These are phyloP conservation scores for Erysimum cheiranthoides DNA, from an alignment of 345 rosid species.

Conservation along the genomic window DNA sequence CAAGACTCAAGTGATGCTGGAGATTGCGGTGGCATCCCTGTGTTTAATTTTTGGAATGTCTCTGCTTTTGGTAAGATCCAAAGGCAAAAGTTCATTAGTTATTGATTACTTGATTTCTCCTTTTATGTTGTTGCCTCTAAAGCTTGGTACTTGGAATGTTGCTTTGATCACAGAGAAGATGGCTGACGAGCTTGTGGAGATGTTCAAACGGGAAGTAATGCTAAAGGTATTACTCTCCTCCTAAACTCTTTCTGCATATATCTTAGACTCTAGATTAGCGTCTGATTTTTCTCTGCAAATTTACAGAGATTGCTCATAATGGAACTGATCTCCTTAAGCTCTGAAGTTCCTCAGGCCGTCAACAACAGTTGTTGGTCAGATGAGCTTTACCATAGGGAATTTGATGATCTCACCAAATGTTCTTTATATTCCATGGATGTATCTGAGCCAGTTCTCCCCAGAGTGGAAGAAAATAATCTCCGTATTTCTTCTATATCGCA, in stretches of 20 bases:
- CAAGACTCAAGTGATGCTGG: slow-evolving; percentile 64
- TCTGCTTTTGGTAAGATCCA: slow-evolving; percentile 61
- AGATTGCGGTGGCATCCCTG: slow-evolving; percentile 78
- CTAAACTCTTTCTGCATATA: neutral
- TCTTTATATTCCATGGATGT: slow-evolving; percentile 57
- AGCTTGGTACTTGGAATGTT: slow-evolving; percentile 19
- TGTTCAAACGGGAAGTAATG: slow-evolving; percentile 72
- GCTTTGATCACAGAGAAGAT: slow-evolving; percentile 61
- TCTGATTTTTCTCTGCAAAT: slow-evolving; percentile 13
- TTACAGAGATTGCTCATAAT: slow-evolving; percentile 64
- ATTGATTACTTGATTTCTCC: neutral
- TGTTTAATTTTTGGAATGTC: slow-evolving; percentile 66
- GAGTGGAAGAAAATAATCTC: slow-evolving; percentile 49
- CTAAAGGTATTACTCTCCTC: slow-evolving; percentile 59
- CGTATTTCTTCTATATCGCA: slow-evolving; percentile 43
- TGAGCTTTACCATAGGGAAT: slow-evolving; percentile 85
- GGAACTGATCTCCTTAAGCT: slow-evolving; percentile 58
- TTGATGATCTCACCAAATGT: slow-evolving; percentile 60
- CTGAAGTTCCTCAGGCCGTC: slow-evolving; percentile 51
- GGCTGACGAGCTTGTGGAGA: slow-evolving; percentile 77
- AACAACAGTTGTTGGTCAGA: slow-evolving; percentile 55
- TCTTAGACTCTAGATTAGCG: neutral
- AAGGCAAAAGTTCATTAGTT: neutral
- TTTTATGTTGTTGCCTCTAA: slow-evolving; percentile 15
- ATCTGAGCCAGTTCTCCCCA: slow-evolving; percentile 55